Conservation (phyloP, 495 filamentous ascomycete genomes). For the Tuber brumale region DNA sequence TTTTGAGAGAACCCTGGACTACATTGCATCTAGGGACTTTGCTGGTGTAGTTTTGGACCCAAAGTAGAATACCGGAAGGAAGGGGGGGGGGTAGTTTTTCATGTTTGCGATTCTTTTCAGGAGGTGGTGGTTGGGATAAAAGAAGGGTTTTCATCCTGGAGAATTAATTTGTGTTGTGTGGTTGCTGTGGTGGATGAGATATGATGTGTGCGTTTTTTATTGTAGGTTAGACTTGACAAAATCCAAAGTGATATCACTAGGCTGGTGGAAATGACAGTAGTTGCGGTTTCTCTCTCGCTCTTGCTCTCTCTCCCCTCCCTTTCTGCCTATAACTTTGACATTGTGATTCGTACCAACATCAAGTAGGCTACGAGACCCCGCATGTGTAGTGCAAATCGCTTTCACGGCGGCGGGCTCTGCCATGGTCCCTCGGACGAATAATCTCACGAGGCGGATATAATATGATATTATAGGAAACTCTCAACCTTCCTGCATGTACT, state of each 20-base stretch:
- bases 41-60: conserved; percentile 74
- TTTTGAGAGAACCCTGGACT: conserved; percentile 88
- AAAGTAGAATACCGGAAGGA: conserved; percentile 12
- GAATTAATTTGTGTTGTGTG: conserved; percentile 1
- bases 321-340: conserved; percentile 1
- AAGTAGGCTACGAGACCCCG: background rate
- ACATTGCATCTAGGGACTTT: conserved; percentile 83
- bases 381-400: background rate
- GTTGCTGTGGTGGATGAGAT: conserved; percentile 5
- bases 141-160: conserved; percentile 7
- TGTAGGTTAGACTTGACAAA: conserved; percentile 4
- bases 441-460: background rate
- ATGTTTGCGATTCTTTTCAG: conserved; percentile 16
- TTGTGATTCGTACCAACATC: conserved; percentile 6
- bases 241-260: background rate
- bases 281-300: conserved; percentile 7
- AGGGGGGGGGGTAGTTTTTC: background rate
- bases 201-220: conserved; percentile 16
- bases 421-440: background rate
- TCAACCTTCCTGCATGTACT: background rate
- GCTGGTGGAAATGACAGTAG: conserved; percentile 14
- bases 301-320: background rate
- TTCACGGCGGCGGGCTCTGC: background rate
- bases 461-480: background rate
- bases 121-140: conserved; percentile 7